Percentiles rank a stretch among this genome's conserved stretches.
Conservation (phyloP, 73 alveolate species). For the Stentor coeruleus region DNA sequence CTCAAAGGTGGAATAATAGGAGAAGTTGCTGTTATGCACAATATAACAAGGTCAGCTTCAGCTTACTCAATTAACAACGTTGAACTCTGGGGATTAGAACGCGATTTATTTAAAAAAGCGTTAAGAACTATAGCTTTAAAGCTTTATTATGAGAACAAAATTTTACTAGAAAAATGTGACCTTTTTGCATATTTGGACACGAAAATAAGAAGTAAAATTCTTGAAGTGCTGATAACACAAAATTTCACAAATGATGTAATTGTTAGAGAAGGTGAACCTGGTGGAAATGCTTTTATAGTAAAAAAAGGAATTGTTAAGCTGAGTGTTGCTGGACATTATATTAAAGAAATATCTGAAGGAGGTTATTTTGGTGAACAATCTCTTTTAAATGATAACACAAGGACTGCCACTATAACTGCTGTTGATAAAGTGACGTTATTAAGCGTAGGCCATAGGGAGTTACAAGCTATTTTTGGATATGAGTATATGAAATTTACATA, state of each 20-base stretch:
- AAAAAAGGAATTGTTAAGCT: background rate
- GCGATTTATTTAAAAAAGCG: background rate
- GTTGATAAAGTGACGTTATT: background rate
- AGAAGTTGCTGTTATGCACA: background rate
- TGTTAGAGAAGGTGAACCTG: background rate
- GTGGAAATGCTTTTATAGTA: background rate
- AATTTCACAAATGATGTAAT: background rate
- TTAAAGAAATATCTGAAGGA: background rate
- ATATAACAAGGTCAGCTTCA: background rate
- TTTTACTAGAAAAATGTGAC: background rate
- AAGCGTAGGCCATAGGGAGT: background rate
- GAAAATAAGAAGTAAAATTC: no score
- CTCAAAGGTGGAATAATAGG: background rate
- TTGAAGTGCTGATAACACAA: background rate
- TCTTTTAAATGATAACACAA: background rate
- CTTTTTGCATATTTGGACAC: background rate
- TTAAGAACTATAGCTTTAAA: background rate
- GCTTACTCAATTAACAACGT: background rate
- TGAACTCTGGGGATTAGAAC: conserved; percentile 1
- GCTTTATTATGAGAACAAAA: background rate
- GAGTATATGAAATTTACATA: no score
- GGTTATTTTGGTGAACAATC: background rate
- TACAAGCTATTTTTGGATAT: background rate
- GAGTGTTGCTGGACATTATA: background rate
- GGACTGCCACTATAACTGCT: background rate